Evolutionary conservation across 1,139 yeast species (phyloP), one percentile per base, ranked within the genome.

Genomic region (Kodamaea fungicola): DNA sequence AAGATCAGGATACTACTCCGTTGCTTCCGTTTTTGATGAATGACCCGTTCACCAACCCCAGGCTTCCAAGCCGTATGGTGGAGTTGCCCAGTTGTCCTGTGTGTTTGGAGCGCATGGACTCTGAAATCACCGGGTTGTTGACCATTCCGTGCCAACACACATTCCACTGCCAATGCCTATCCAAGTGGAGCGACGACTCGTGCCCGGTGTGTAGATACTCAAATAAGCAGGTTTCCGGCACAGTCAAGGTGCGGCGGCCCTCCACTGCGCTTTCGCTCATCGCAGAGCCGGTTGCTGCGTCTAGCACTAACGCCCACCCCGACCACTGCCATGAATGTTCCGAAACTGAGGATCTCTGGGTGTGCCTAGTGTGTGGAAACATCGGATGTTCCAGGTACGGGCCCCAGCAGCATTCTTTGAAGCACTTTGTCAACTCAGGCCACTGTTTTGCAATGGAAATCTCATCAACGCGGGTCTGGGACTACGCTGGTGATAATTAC

Each of bases 81-180:
- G 97, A 90, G 54, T 66, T 90, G 12, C 96, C 97, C 0, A 84
- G 95, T 0, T 90, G 97, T 52, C 96, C 97, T 0, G 97, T 90
- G 0, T 90, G 97, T 54, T 65, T 90, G 19, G 97, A 90, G 51
- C 67, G 95, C 45, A 82, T 90, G 84, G 97, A 90, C 56, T 72
- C 92, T 2, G 76, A 76, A 19, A 70, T 84, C 5, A 82, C 95
- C 0, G 97, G 97, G 0, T 62, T 90, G 10, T 64, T 89, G 8
- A 90, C 97, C 0, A 89, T 87, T 34, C 88, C 94, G 0, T 90
- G 97, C 46, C 96, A 87, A 55, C 97, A 90, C 55, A 88, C 96
- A 0, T 90, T 88, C 59, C 97, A 90, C 57, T 89, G 96, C 50
- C 86, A 78, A 49, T 90, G 97, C 56, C 67, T 90, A 36, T 79